A percentile compares a stretch with the other conserved stretches of the same genome.
phyloP scores from a whole-genome alignment of 139 green algal genomes.

The Cymbomonas tetramitiformis region DNA sequence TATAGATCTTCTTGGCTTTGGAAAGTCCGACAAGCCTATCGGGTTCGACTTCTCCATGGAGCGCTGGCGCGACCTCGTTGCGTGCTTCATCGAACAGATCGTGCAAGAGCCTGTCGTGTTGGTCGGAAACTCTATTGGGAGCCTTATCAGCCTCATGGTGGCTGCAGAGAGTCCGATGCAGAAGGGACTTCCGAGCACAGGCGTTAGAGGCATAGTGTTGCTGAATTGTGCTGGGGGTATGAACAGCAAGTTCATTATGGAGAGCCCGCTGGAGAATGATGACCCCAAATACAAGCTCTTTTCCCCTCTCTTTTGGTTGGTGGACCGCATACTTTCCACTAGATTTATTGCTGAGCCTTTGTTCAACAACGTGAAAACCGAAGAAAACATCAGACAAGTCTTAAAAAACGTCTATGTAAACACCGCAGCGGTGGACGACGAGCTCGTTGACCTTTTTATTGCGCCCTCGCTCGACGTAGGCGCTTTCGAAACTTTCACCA shows the following conservation, averaged over 20 bases:
- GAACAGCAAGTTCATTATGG: constrained; percentile 69
- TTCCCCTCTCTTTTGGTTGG: constrained; percentile 57
- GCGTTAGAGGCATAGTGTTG: constrained; percentile 46
- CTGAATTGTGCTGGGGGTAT: constrained; percentile 69
- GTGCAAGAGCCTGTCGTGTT: constrained; percentile 59
- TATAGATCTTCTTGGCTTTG: constrained; percentile 84
- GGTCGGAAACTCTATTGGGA: constrained; percentile 89
- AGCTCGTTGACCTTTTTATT: constrained; percentile 52
- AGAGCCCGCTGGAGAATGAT: constrained; percentile 8
- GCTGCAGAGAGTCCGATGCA: constrained; percentile 12
- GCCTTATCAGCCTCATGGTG: constrained; percentile 47
- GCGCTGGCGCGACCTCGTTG: constrained; percentile 24
- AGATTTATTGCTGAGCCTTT: constrained; percentile 44
- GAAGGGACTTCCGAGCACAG: too few relatives aligned
- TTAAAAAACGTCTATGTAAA: constrained; percentile 57
- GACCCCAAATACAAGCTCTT: constrained; percentile 69
- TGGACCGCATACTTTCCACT: constrained; percentile 77
- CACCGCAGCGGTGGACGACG: constrained; percentile 57
- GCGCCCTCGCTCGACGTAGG: constrained; percentile 38
- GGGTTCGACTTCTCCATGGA: constrained; percentile 32
- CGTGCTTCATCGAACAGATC: constrained; percentile 60
- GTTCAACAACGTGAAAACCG: constrained; percentile 47
- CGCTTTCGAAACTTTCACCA: constrained; percentile 72
- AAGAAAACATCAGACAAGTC: constrained; percentile 43
- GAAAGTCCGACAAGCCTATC: constrained; percentile 65